A percentile compares a stretch with the other conserved stretches of the same genome.
phyloP scores from a whole-genome alignment of 208 protist species.

The Leishmania tarentolae region DNA sequence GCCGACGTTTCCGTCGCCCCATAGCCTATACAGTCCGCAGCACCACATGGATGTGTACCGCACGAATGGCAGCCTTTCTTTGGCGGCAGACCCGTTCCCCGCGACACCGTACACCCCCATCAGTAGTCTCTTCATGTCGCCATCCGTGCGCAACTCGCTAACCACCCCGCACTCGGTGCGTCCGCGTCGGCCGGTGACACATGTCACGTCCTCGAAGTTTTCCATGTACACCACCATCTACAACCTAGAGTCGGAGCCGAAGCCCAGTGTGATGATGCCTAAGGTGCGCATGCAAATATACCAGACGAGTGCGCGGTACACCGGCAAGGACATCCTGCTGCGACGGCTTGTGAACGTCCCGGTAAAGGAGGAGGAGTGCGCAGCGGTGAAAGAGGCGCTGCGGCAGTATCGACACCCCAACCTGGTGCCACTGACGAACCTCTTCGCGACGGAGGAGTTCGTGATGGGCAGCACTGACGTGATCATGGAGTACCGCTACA shows the following conservation, averaged over 20 bases:
- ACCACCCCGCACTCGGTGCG: conserved; percentile 35
- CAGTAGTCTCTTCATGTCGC: conserved; percentile 77
- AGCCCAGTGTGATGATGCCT: conserved; percentile 57
- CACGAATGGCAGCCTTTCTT: conserved; percentile 47
- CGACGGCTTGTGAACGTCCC: conserved; percentile 70
- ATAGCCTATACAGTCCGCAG: conserved; percentile 71
- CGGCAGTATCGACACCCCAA: conserved; percentile 83
- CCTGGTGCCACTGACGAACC: conserved; percentile 74
- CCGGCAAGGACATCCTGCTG: conserved; percentile 77
- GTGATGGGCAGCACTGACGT: conserved; percentile 83
- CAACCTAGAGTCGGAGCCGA: conserved; percentile 78
- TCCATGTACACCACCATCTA: conserved; percentile 87
- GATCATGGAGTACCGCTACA: conserved; percentile 89
- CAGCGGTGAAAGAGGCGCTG: conserved; percentile 53
- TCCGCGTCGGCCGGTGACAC: conserved; percentile 56
- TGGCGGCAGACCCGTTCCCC: conserved; percentile 73
- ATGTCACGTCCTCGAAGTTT: conserved; percentile 86
- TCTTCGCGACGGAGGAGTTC: conserved; percentile 84
- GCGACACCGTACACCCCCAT: conserved; percentile 81
- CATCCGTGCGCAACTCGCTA: conserved; percentile 53
- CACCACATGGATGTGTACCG: conserved; percentile 67
- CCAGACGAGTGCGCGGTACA: conserved; percentile 74
- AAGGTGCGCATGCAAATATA: conserved; percentile 76
- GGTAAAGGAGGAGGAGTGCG: conserved; percentile 62
- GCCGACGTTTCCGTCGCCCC: conserved; percentile 50